phyloP scores from a whole-genome alignment of 108 stramenopile species.

The Conticribra guillardii region DNA sequence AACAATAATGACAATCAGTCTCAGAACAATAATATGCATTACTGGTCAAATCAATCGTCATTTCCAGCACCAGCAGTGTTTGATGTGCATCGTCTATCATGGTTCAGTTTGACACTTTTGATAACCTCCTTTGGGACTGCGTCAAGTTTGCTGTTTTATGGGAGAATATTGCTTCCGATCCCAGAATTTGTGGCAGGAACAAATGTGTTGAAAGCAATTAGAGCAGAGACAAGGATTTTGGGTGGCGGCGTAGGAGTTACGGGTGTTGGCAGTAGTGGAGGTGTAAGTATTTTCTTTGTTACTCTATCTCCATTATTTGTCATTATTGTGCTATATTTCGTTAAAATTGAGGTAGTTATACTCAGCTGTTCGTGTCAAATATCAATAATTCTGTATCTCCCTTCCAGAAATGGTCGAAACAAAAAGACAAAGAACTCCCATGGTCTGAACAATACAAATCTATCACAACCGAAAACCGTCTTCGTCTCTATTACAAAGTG shows the following conservation, averaged over 20 bases:
- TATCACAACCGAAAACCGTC: constrained; percentile 69
- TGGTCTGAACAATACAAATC: constrained; percentile 73
- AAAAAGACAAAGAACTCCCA: constrained; percentile 52
- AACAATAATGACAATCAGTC: constrained; percentile 3
- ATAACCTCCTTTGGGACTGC: constrained; percentile 42
- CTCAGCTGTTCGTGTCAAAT: too few species aligned
- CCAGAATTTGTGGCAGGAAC: constrained; percentile 76
- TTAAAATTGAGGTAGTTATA: too few species aligned
- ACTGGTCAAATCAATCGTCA: constrained; percentile 34
- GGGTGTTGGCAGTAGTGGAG: constrained; percentile 17
- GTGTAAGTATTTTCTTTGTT: not conserved
- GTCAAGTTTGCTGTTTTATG: constrained; percentile 47
- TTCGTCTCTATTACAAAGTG: constrained; percentile 59
- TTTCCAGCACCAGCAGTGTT: constrained; percentile 28
- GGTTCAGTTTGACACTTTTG: constrained; percentile 22
- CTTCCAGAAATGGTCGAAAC: constrained; percentile 4
- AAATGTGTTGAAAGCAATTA: constrained; percentile 63
- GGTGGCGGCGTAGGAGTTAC: constrained; percentile 5
- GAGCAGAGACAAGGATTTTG: constrained; percentile 55
- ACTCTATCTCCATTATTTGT: not conserved
- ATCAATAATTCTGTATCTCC: not conserved
- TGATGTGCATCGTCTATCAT: constrained; percentile 27
- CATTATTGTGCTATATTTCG: not conserved
- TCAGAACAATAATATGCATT: constrained; percentile 2
- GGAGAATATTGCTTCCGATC: constrained; percentile 68